Base-by-base conservation (phyloP, 805 yeast genomes). In the Yarrowia yakushimensis region DNA sequence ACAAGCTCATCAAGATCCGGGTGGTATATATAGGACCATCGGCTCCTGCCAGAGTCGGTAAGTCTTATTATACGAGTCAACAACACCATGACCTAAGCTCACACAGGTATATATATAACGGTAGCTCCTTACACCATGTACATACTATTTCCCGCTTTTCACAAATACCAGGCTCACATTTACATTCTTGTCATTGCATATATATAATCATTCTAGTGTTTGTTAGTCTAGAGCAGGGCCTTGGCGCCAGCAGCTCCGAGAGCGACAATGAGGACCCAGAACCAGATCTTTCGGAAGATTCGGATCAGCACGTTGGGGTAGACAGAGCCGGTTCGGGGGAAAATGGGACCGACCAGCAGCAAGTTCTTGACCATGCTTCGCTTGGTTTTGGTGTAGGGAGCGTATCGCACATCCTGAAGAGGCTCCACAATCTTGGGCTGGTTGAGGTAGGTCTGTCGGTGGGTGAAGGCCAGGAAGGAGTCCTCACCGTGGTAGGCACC, bases 401-500 rank as follows among this genome's bases (percentile, higher is more conserved):
- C 85, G 68, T 86, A 87, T 69, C 96, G 81, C 37, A 80, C 78
- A 17, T 78, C 74, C 60, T 85, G 70, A 23, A 84, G 65, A 17
- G 76, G 68, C 69, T 90, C 96, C 54, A 77, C 77, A 85, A 85
- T 83, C 64, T 78, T 79, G 17, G 86, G 85, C 71, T 86, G 89
- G 60, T 78, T 81, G 66, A 88, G 70, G 4, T 85, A 77, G 0
- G 91, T 81, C 69, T 96, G 81, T 70, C 82, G 83, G 72, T 88
- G 96, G 2, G 90, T 81, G 70, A 91, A 91, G 12, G 87, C 77
- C 46, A 83, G 81, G 65, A 84, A 79, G 6, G 90, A 85, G 71
- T 76, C 79, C 65, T 73, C 74, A 2, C 97, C 96, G 70, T 91
- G 97, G 74, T 90, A 91, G 28, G 80, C 76, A 10, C 97, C 97